Evolutionary conservation across 1,139 yeast genomes (phyloP), one percentile per base, ranked within the genome.

Genomic region (Nadsonia commutata): DNA sequence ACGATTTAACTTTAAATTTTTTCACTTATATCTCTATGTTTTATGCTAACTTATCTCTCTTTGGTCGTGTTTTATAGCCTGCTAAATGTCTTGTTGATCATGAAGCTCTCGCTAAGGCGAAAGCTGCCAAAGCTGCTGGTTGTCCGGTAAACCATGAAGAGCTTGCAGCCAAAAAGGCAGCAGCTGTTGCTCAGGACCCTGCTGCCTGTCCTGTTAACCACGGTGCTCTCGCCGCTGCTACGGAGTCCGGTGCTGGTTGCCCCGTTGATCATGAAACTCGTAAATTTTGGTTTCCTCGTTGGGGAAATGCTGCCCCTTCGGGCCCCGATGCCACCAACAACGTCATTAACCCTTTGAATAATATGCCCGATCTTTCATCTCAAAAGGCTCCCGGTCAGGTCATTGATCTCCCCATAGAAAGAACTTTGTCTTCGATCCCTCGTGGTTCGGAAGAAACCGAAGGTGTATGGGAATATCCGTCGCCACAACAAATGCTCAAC

Each of bases 401-500:
- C 47, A 56, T 83, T 41, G 74, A 72, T 31, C 68, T 90, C 38
- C 86, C 96, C 5, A 83, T 93, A 1, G 83, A 80, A 44, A 75
- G 96, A 54, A 81, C 94, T 2, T 63, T 79, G 38, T 84, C 95
- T 9, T 66, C 86, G 3, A 90, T 90, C 46, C 98, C 99, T 18
- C 72, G 85, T 51, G 97, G 97, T 20, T 74, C 71, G 36, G 58
- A 63, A n/a, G 68, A 66, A 2, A 71, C 66, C 20, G 74, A 74
- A 48, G 88, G 94, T 0, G 76, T 79, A 40, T 90, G 99, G 99
- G 98, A 90, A 61, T 90, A 93, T 59, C 99, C 99, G 2, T 85
- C 95, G 2, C 98, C 99, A 1, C 98, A 90, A 61, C 98, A 90
- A 60, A 93, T 90, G 98, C 77, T 86, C 51, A 88, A 88, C 58